phyloP scores from a whole-genome alignment of 2,329 filamentous ascomycete species.

The Trichoderma simmonsii region DNA sequence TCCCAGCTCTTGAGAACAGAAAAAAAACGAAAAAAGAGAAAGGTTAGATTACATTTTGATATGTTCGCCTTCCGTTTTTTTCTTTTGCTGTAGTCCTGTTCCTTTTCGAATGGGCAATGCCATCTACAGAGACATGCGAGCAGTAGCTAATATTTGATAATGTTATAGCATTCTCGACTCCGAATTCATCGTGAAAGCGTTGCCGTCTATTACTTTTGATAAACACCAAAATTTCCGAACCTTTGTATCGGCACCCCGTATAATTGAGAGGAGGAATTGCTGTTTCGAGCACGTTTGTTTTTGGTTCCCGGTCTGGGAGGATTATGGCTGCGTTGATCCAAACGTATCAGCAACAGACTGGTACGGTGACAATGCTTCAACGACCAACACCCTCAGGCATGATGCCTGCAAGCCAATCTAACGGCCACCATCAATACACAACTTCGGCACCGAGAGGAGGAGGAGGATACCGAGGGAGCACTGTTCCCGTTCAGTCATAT shows the following conservation, averaged over 20 bases:
- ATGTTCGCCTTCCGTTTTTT: neutral
- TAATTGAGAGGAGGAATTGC: neutral
- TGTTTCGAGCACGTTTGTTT: neutral
- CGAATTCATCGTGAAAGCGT: neutral
- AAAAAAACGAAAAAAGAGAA: neutral
- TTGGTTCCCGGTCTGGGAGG: conserved; percentile 23
- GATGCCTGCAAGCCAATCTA: conserved; percentile 51
- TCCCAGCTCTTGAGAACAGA: neutral
- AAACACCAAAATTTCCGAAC: neutral
- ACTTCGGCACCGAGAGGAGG: conserved; percentile 35
- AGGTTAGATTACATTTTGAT: conserved; percentile 6
- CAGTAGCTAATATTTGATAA: neutral
- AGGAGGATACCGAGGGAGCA: conserved; percentile 53
- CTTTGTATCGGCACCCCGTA: neutral
- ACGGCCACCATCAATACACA: conserved; percentile 50
- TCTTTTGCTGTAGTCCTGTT: neutral
- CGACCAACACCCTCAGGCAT: conserved; percentile 57
- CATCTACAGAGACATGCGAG: neutral
- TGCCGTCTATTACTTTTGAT: neutral
- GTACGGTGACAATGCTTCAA: conserved; percentile 72
- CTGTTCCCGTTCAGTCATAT: conserved; percentile 68
- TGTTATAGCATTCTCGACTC: neutral
- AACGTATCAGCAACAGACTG: conserved; percentile 72
- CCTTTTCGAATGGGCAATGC: neutral
- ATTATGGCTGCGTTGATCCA: conserved; percentile 85